Evolutionary conservation across 1,139 yeast genomes (phyloP).

Genomic region (Eremothecium sinecaudum): DNA sequence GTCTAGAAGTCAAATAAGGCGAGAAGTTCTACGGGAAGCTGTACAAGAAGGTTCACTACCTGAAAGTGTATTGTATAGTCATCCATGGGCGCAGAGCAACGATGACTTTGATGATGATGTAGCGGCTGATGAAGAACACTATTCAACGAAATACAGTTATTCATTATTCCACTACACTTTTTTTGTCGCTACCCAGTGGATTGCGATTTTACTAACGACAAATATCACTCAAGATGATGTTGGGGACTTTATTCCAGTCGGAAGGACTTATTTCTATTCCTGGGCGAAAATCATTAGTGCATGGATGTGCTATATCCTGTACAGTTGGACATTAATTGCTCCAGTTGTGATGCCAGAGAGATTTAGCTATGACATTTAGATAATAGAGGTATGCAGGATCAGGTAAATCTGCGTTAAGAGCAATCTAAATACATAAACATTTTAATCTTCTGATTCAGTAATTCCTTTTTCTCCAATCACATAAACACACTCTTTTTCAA

Average conservation of each 20-base stretch:
- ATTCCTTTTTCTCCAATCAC: slow-evolving; percentile 47
- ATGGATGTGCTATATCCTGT: slow-evolving; percentile 81
- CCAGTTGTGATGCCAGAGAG: slow-evolving; percentile 88
- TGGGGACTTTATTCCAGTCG: slow-evolving; percentile 93
- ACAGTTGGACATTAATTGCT: slow-evolving; percentile 86
- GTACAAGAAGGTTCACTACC: slow-evolving; percentile 94
- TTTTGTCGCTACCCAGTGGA: slow-evolving; percentile 93
- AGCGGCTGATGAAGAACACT: slow-evolving; percentile 50
- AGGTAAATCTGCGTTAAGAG: no score
- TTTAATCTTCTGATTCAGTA: slow-evolving; percentile 35
- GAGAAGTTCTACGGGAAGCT: slow-evolving; percentile 85
- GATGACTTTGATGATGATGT: slow-evolving; percentile 37
- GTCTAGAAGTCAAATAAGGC: slow-evolving; percentile 65
- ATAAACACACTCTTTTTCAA: slow-evolving; percentile 48
- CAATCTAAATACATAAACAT: no score
- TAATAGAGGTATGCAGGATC: no score
- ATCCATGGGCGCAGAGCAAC: slow-evolving; percentile 45
- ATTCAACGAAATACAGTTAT: slow-evolving; percentile 74
- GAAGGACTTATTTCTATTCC: slow-evolving; percentile 88
- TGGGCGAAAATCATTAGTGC: slow-evolving; percentile 91
- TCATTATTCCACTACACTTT: slow-evolving; percentile 83
- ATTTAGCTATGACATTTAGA: slow-evolving; percentile 37
- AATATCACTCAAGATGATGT: slow-evolving; percentile 78
- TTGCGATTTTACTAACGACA: slow-evolving; percentile 85
- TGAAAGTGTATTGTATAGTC: slow-evolving; percentile 74